Percentiles rank a stretch among this genome's conserved stretches.
These are phyloP conservation scores for Lentinus polychrous DNA, from an alignment of 1,284 basidiomycete species.

Conservation along the genomic window DNA sequence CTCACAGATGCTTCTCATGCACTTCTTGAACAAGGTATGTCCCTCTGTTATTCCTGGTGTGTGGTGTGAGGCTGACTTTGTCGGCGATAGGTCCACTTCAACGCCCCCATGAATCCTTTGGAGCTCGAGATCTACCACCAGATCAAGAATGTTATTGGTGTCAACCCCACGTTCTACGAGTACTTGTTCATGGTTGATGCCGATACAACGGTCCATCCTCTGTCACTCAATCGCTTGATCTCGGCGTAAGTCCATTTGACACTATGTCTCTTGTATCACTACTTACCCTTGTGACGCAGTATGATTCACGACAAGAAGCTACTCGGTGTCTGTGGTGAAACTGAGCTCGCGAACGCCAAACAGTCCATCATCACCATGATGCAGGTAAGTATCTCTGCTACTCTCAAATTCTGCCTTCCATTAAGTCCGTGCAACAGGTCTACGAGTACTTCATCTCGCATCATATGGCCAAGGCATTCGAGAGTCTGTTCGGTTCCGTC, in stretches of 20 bases:
- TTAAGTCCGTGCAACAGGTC: slow-evolving; percentile 43
- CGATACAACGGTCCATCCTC: slow-evolving; percentile 87
- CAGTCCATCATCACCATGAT: slow-evolving; percentile 97
- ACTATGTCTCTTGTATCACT: neutral
- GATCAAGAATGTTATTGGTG: slow-evolving; percentile 99
- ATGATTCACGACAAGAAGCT: slow-evolving; percentile 94
- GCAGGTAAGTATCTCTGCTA: slow-evolving; percentile 50
- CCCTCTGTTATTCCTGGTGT: neutral
- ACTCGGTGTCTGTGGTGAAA: slow-evolving; percentile 92
- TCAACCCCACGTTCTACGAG: slow-evolving; percentile 98
- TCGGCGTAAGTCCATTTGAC: slow-evolving; percentile 64
- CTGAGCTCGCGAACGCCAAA: slow-evolving; percentile 83
- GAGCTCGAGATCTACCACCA: slow-evolving; percentile 99
- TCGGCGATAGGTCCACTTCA: slow-evolving; percentile 80
- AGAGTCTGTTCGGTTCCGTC: slow-evolving; percentile 93
- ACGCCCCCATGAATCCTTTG: slow-evolving; percentile 91
- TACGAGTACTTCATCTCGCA: slow-evolving; percentile 98
- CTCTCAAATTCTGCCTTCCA: neutral
- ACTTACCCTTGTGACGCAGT: slow-evolving; percentile 31
- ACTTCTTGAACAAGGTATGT: slow-evolving; percentile 90
- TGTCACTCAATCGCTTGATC: slow-evolving; percentile 84
- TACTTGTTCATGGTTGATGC: slow-evolving; percentile 97
- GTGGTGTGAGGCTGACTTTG: neutral
- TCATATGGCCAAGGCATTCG: slow-evolving; percentile 97
- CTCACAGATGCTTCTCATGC: slow-evolving; percentile 94